Evolutionary conservation across 805 yeast genomes (phyloP), one percentile per base, ranked within the genome.

Genomic region (Tetrapisispora nanseiensis): DNA sequence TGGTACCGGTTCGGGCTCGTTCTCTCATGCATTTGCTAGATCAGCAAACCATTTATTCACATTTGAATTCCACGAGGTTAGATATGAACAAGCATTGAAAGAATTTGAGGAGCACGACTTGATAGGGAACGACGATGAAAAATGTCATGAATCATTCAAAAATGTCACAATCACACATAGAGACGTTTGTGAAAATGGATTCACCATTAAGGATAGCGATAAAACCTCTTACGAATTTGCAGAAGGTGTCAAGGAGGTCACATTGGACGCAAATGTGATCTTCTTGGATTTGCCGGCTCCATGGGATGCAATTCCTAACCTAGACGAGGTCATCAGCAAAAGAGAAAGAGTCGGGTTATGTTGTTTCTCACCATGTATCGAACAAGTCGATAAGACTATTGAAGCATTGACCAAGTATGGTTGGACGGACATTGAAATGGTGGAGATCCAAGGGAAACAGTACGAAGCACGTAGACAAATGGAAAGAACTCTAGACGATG

Each of bases 301-400:
- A 8, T 90, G 97, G 97, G 78, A 78, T 29, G 98, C 98, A 6
- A 82, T 92, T 41, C 86, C 86, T 6, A 81, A 82, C 61, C 64
- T 90, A 36, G 65, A 69, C 11, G 40, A 51, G 2, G 94, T 83
- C 1, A 71, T 84, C 13, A 65, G 82, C 8, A 60, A 66, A 8
- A 65, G 65, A 16, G 67, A 70, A 42, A 68, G 70, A 22, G 84
- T 78, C 19, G 78, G 83, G 3, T 72, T 92, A 41, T 92, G 99
- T 64, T 92, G 98, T 63, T 92, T 92, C 58, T 85, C 95, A 31
- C 99, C 99, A 9, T 92, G 99, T 63, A 84, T 92, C 37, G 99
- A 92, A 64, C 99, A 92, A 66, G 98, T 92, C 3, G 82, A 82
- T 44, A 81, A 84, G 57, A 85, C 97, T 0, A 78, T 90, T 11